A percentile compares a stretch with the other conserved stretches of the same genome.
Conservation (phyloP, 2,329 filamentous ascomycete species). For the Ophiostoma pallidulum region DNA sequence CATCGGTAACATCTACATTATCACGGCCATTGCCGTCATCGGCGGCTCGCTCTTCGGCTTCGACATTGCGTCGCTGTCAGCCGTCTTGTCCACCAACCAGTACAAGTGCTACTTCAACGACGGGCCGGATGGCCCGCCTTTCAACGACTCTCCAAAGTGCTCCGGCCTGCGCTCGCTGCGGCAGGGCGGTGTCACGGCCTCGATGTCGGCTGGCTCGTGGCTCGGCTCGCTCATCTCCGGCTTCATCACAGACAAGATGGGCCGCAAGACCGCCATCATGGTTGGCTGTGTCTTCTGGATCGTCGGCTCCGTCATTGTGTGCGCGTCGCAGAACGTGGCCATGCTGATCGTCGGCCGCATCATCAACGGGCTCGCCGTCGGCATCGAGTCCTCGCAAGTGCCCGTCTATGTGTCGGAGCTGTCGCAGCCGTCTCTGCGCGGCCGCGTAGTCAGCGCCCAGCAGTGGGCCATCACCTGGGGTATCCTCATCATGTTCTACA, state of each 20-base stretch:
- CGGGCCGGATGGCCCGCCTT: conserved; percentile 22
- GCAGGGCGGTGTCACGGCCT: conserved; percentile 57
- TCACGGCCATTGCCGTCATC: conserved; percentile 34
- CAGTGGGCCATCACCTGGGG: conserved; percentile 28
- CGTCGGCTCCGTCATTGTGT: conserved; percentile 37
- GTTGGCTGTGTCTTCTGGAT: conserved; percentile 40
- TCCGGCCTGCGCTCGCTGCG: conserved; percentile 6
- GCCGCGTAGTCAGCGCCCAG: conserved; percentile 34
- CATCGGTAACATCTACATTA: conserved; percentile 32
- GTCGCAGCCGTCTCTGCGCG: conserved; percentile 37
- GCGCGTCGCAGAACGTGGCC: conserved; percentile 36
- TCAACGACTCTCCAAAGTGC: conserved; percentile 1
- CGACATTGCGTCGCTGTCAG: conserved; percentile 37
- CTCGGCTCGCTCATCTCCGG: conserved; percentile 53
- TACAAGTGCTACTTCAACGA: conserved; percentile 35
- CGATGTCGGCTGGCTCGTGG: conserved; percentile 64
- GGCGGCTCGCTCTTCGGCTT: conserved; percentile 34
- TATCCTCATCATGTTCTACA: conserved; percentile 37
- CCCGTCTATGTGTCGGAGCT: conserved; percentile 62
- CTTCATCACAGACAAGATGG: conserved; percentile 45
- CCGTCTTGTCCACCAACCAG: conserved; percentile 32
- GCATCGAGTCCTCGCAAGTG: conserved; percentile 63
- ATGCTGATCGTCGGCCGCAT: conserved; percentile 59
- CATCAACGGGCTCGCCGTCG: conserved; percentile 62
- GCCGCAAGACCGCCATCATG: conserved; percentile 40